Base-by-base conservation (phyloP, 225 moss, liverwort and hornwort species). In the Pleurozium schreberi region DNA sequence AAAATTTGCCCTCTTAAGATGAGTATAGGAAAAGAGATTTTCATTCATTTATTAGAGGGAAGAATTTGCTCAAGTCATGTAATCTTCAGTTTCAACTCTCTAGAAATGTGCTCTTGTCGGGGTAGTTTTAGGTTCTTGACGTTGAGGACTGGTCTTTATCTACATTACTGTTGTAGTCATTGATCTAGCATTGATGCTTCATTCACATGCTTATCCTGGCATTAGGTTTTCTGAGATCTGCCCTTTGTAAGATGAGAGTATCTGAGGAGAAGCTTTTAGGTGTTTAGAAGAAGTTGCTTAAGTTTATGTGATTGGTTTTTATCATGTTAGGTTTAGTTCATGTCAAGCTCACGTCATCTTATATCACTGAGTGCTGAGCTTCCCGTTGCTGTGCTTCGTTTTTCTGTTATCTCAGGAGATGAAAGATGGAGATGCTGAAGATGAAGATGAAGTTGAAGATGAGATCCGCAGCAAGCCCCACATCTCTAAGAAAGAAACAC, bases 371-470 rank as follows among this genome's bases (percentile, higher is more conserved):
- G 18, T 88, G 68, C 65, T 84, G 75, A 86, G 52, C 80, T 80
- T 86, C 59, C 89, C 65, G 40, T 73, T 74, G 84, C 58, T 43
- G 45, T 91, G 61, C 85, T 74, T 84, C 64, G 65, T 80, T 78
- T 59, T 78, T 26, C 63, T 63, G 82, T 55, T 26, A 47, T 88
- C 70, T 81, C 88, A 93, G 93, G 93, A 92, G 42, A 59, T 88
- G 81, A 94, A 93, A 87, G 94, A 69, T 89, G 92, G 91, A 85
- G 89, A 93, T 87, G 93, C 88, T 68, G 92, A 76, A 47, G 94
- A 74, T 85, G 87, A 89, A 82, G 94, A 92, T 85, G 90, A 87
- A 66, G n/a, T 17, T 66, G 84, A 84, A 55, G 84, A 69, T 70
- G 93, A 92, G 80, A 91, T 86, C 84, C 91, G 84, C 88, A 85